Evolutionary conservation across 257 asterid species (phyloP).

Genomic region (Lavandula angustifolia): DNA sequence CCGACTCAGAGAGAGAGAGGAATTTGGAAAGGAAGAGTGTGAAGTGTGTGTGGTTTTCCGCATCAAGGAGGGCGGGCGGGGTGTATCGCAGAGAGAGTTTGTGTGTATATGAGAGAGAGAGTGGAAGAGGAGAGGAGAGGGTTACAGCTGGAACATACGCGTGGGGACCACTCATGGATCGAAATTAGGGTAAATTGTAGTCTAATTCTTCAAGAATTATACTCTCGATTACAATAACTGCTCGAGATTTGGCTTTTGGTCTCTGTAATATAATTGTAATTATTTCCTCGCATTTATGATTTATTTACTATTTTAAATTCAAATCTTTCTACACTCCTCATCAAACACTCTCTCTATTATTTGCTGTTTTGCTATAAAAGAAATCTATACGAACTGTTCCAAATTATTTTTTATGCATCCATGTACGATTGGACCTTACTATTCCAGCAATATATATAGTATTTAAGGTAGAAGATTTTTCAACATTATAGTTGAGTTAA

Average conservation of each 20-base stretch:
- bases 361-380: no score
- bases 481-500: no score
- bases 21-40: conserved; percentile 28
- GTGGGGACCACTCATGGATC: conserved; percentile 35
- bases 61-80: conserved; percentile 2
- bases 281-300: no score
- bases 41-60: conserved; percentile 23
- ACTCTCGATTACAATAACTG: not conserved
- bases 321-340: no score
- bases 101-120: conserved; percentile 1
- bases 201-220: not conserved
- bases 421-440: no score
- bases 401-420: no score
- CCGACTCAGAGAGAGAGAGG: not conserved
- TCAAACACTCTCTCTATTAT: no score
- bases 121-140: conserved; percentile 22
- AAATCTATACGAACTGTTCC: no score
- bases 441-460: no score
- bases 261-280: no score
- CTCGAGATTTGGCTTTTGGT: not conserved
- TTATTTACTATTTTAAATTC: no score
- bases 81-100: conserved; percentile 10
- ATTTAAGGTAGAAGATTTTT: no score
- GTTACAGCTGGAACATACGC: conserved; percentile 43
- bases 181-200: not conserved